Base-by-base conservation (phyloP, 306 rosid species). In the Fragaria ananassa region DNA sequence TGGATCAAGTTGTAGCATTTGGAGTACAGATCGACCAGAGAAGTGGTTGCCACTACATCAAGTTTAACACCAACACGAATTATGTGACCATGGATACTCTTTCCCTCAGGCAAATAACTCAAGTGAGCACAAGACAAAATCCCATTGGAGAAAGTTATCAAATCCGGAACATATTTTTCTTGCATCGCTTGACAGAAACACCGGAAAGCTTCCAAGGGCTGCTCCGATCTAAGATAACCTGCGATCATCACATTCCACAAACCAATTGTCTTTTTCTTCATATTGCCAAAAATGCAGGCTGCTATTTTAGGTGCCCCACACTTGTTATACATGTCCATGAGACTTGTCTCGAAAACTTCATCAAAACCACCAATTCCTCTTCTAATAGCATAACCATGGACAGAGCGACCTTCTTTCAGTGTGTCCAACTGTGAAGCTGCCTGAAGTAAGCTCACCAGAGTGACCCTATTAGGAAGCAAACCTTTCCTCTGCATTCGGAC, bases 1-100 rank as follows among this genome's bases (percentile, higher is more conserved):
- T 78, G 85, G 73, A 77, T 70, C 76, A 83, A 71, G 56, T 63
- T 54, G 58, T 83, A 60, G 58, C 79, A 72, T 81, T 83, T 87
- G 75, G 86, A 78, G 79, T 85, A 87, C 18, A 87, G 61, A 44
- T 76, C 78, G 41, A 87, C 80, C 84, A 87, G 68, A 76, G 89
- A 84, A 70, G 87, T 87, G 15, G 68, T 67, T 34, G 86, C 86
- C 18, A 87, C 81, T 37, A 83, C 29, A 78, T 87, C 88, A 74
- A 81, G 81, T 44, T 81, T 63, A 41, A 31, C n/a, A 34, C 82
- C 79, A 35, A 19, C 78, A 37, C 72, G 71, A 56, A 83, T 76
- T 74, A 87, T 70, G 67, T 78, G 76, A 47, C 91, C 89, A 66
- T 87, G 89, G 49, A 85, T 85, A 79, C 89, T 87, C 86, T 71